These are phyloP conservation scores for Austroboletus festivus DNA, from an alignment of 768 basidiomycete species.

Conservation along the genomic window DNA sequence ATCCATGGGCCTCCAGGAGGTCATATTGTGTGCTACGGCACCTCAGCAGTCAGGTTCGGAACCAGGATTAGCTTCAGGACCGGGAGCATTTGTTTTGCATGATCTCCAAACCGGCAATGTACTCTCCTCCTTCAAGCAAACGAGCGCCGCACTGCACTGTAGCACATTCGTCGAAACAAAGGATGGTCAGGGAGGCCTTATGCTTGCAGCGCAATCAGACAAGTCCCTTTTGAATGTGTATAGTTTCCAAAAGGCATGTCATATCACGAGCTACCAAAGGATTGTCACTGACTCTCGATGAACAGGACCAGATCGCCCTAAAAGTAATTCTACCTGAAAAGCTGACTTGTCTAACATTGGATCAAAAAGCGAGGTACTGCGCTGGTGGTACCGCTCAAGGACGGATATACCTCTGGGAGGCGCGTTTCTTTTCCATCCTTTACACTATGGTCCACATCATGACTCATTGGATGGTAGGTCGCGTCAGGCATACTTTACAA, in stretches of 20 bases:
- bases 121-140: constrained; percentile 88
- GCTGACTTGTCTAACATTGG: constrained; percentile 74
- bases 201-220: constrained; percentile 82
- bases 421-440: constrained; percentile 35
- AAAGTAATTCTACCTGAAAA: constrained; percentile 91
- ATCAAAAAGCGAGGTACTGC: constrained; percentile 70
- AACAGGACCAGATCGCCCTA: constrained; percentile 82
- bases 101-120: constrained; percentile 76
- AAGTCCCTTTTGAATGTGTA: constrained; percentile 90
- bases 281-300: neutral
- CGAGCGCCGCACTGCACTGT: constrained; percentile 59
- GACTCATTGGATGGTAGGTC: constrained; percentile 49
- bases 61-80: constrained; percentile 40
- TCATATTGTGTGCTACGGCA: constrained; percentile 60
- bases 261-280: neutral
- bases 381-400: constrained; percentile 89
- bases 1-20: constrained; percentile 61
- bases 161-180: constrained; percentile 66
- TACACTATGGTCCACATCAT: constrained; percentile 2
- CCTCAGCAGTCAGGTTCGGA: constrained; percentile 39
- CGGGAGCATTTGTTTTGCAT: constrained; percentile 70
- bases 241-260: constrained; percentile 83
- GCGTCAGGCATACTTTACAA: constrained; percentile 91
- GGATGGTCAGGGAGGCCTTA: constrained; percentile 75
- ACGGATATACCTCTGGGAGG: constrained; percentile 96